Conservation (phyloP, 1,284 basidiomycete genomes). For the Apiotrichum sp. region DNA sequence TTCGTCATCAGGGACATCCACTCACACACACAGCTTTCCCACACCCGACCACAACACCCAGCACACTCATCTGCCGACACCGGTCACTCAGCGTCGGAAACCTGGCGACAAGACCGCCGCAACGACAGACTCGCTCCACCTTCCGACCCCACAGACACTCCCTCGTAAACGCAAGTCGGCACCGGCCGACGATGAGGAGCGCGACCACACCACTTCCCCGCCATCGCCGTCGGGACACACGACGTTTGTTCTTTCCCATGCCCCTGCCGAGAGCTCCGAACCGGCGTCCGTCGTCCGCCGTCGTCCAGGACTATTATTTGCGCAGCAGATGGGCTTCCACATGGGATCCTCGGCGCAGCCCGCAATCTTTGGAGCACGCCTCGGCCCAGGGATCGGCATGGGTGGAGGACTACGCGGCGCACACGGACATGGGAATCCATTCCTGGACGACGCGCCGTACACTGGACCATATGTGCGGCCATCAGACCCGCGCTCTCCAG, state of each 20-base stretch:
- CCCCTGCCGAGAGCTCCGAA: neutral
- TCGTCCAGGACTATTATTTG: constrained; percentile 38
- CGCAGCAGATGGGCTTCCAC: constrained; percentile 41
- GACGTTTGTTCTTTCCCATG: constrained; percentile 31
- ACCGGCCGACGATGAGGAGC: neutral
- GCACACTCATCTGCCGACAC: constrained; percentile 32
- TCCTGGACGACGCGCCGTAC: constrained; percentile 6
- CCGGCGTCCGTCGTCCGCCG: constrained; percentile 12
- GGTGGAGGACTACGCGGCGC: constrained; percentile 23
- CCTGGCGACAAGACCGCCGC: constrained; percentile 5
- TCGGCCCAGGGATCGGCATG: constrained; percentile 40
- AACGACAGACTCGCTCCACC: constrained; percentile 12
- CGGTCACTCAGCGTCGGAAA: constrained; percentile 29
- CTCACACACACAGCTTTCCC: constrained; percentile 5
- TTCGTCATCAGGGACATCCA: neutral
- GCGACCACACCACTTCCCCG: constrained; percentile 1
- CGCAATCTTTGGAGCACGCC: constrained; percentile 17
- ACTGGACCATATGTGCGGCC: neutral
- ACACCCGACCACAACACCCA: constrained; percentile 7
- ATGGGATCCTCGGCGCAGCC: neutral
- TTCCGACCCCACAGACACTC: constrained; percentile 55
- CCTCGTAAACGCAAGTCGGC: constrained; percentile 40
- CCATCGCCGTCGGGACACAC: constrained; percentile 36
- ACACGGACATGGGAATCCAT: constrained; percentile 33
- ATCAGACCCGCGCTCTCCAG: constrained; percentile 3